A percentile compares a stretch with the other conserved stretches of the same genome.
Evolutionary conservation across 2,329 filamentous ascomycete genomes (phyloP).

Genomic region (Xylaria sp.): DNA sequence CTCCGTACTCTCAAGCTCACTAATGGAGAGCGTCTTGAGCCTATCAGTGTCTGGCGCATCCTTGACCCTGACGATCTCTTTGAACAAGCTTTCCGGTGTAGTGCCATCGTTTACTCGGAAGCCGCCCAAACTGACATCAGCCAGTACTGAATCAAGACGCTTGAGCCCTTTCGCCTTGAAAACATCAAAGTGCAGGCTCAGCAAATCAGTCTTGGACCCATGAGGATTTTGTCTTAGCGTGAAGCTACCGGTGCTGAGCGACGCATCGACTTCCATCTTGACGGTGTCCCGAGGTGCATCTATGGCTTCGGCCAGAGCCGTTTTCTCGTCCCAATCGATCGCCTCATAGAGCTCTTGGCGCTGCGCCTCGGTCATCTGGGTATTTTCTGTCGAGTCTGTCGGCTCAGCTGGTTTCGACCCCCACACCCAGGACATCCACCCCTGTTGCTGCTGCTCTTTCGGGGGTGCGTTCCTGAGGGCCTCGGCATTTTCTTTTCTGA

Average conservation of each 20-base stretch:
- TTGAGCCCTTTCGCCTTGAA: conserved; percentile 91
- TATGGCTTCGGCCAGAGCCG: conserved; percentile 81
- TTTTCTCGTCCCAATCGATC: conserved; percentile 98
- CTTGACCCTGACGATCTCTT: conserved; percentile 95
- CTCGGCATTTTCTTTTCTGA: conserved; percentile 92
- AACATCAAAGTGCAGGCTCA: conserved; percentile 91
- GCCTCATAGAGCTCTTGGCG: conserved; percentile 95
- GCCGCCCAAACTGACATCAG: conserved; percentile 87
- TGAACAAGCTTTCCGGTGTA: conserved; percentile 85
- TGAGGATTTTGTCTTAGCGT: conserved; percentile 86
- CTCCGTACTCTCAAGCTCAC: conserved; percentile 54
- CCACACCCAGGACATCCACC: conserved; percentile 93
- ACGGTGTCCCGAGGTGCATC: conserved; percentile 89
- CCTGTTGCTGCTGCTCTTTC: conserved; percentile 73
- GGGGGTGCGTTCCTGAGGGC: conserved; percentile 68
- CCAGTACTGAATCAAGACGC: conserved; percentile 85
- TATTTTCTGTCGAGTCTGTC: conserved; percentile 70
- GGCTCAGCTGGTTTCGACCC: conserved; percentile 68
- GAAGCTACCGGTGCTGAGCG: conserved; percentile 94
- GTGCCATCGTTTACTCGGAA: conserved; percentile 95
- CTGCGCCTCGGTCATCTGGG: conserved; percentile 91
- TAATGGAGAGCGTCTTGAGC: conserved; percentile 54
- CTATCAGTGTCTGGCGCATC: conserved; percentile 65
- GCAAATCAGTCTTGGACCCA: conserved; percentile 74
- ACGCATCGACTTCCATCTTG: conserved; percentile 90